phyloP scores from a whole-genome alignment of 1,284 basidiomycete species.

The Cystobasidium pallidum region DNA sequence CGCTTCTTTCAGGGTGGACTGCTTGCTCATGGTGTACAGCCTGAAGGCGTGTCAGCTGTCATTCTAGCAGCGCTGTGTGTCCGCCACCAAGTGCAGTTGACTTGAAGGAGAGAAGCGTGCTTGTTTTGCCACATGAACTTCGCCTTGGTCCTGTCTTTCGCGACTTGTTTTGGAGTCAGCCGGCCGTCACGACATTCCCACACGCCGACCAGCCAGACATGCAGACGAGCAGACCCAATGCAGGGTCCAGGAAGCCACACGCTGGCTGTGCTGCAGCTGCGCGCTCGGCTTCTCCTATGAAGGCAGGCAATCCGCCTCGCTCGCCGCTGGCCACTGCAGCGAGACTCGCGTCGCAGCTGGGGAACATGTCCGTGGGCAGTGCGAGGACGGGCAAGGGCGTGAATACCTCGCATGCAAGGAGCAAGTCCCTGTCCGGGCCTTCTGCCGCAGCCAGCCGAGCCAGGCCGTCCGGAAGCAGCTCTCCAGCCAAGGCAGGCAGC shows the following conservation, averaged over 20 bases:
- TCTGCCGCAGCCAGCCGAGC: neutral
- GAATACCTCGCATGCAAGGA: neutral
- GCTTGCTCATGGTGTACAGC: neutral
- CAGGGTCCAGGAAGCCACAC: neutral
- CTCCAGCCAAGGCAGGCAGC: neutral
- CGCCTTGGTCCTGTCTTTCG: neutral
- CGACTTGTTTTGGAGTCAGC: slow-evolving; percentile 20
- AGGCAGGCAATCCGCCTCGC: neutral
- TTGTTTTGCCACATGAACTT: slow-evolving; percentile 12
- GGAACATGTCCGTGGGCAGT: slow-evolving; percentile 23
- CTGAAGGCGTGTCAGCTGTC: too few relatives aligned
- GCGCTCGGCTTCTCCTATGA: neutral
- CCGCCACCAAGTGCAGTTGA: neutral
- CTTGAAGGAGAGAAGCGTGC: neutral
- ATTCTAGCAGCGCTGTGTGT: too few relatives aligned
- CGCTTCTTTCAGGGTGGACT: neutral
- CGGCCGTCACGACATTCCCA: neutral
- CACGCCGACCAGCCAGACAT: neutral
- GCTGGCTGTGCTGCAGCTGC: neutral
- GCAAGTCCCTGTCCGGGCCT: slow-evolving; percentile 1
- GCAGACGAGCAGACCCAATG: slow-evolving; percentile 33
- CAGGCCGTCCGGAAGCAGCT: neutral
- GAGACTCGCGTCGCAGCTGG: slow-evolving; percentile 30
- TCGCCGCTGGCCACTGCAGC: slow-evolving; percentile 24
- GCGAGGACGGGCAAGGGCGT: neutral